Evolutionary conservation across 108 stramenopile genomes (phyloP).

Genomic region (Cyclostephanos invisitatus): DNA sequence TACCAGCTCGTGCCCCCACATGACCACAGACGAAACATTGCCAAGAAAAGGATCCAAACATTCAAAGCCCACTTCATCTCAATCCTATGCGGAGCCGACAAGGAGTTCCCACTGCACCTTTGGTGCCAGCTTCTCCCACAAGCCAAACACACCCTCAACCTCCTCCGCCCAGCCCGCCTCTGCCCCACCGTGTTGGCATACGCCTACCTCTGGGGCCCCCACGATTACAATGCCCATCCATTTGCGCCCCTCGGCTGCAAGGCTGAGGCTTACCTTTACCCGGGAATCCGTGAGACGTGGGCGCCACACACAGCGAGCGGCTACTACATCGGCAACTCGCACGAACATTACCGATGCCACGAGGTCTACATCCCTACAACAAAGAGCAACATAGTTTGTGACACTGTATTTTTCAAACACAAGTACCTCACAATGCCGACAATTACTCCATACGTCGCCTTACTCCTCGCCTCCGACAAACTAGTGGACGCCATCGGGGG

Average conservation of each 20-base stretch:
- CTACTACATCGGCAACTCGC: constrained; percentile 3
- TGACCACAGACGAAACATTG: background rate
- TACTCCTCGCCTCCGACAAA: no score
- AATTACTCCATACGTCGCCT: no score
- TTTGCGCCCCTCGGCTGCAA: constrained; percentile 21
- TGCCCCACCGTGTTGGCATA: constrained; percentile 2
- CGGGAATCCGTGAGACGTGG: background rate
- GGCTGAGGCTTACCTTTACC: background rate
- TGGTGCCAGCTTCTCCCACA: constrained; percentile 21
- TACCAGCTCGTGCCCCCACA: background rate
- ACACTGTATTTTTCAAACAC: background rate
- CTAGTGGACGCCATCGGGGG: no score
- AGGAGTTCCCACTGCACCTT: constrained; percentile 24
- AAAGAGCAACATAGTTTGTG: background rate
- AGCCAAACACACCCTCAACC: background rate
- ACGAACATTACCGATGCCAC: constrained; percentile 13
- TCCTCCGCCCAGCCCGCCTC: no score
- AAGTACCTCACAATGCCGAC: no score
- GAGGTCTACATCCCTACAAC: background rate
- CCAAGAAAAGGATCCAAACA: background rate
- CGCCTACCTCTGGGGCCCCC: constrained; percentile 9
- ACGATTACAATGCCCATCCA: constrained; percentile 24
- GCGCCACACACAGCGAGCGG: constrained; percentile 10
- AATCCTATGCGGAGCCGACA: background rate
- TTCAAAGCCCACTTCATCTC: constrained; percentile 11